These are phyloP conservation scores for Pugionium cornutum DNA, from an alignment of 345 rosid genomes.

Conservation along the genomic window DNA sequence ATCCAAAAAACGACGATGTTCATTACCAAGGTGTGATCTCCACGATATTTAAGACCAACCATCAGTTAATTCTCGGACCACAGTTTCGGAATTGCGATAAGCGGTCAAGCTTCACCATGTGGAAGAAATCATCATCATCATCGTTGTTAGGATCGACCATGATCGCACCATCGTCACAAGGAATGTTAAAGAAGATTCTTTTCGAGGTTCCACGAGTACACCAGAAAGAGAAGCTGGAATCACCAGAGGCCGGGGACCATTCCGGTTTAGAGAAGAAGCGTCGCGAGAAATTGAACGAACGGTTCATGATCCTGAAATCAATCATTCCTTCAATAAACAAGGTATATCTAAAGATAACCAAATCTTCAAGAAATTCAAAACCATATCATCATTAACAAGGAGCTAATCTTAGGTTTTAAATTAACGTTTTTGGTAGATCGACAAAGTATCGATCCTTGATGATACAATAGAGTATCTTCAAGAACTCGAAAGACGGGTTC, in stretches of 20 bases:
- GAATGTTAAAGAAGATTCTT: conserved; percentile 66
- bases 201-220: conserved; percentile 71
- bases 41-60: conserved; percentile 57
- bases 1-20: conserved; percentile 44
- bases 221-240: conserved; percentile 37
- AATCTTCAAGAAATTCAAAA: neutral
- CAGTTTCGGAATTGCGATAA: conserved; percentile 44
- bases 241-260: conserved; percentile 46
- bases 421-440: conserved; percentile 45
- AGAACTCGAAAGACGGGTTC: conserved; percentile 70
- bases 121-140: conserved; percentile 51
- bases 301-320: conserved; percentile 58
- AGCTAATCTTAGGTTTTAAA: conserved; percentile 1
- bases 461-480: conserved; percentile 63
- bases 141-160: conserved; percentile 31
- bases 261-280: conserved; percentile 50
- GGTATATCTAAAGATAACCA: conserved; percentile 43
- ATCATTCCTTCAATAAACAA: conserved; percentile 63
- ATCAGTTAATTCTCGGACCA: conserved; percentile 56
- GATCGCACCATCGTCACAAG: conserved; percentile 42
- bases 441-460: conserved; percentile 60
- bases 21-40: conserved; percentile 69
- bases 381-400: neutral
- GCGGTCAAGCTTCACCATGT: conserved; percentile 61
- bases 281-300: conserved; percentile 57